Evolutionary conservation across 768 basidiomycete genomes (phyloP).

Genomic region (Leccinum incarnatum): DNA sequence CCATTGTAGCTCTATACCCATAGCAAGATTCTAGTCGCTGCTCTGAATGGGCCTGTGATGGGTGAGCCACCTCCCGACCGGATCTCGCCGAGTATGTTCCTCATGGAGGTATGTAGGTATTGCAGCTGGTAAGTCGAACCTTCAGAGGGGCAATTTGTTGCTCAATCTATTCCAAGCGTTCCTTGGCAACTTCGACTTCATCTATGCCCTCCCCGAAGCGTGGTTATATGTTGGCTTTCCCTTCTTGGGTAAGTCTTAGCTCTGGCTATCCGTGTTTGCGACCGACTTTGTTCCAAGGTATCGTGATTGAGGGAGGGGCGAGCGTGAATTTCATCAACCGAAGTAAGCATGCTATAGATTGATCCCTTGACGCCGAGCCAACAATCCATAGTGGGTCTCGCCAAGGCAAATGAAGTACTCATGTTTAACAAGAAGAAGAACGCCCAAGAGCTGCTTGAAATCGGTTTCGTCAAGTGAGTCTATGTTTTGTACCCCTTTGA

Average conservation of each 20-base stretch:
- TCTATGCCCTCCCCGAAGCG: slow-evolving; percentile 58
- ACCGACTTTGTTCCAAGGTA: slow-evolving; percentile 38
- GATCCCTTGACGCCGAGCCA: not conserved
- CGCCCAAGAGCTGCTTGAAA: slow-evolving; percentile 53
- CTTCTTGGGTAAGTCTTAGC: slow-evolving; percentile 45
- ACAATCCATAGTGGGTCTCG: slow-evolving; percentile 55
- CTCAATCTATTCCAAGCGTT: slow-evolving; percentile 41
- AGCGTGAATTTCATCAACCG: slow-evolving; percentile 67
- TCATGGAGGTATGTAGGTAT: slow-evolving; percentile 45
- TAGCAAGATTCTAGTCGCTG: slow-evolving; percentile 66
- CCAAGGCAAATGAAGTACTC: slow-evolving; percentile 68
- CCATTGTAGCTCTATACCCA: slow-evolving; percentile 58
- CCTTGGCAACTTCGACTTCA: slow-evolving; percentile 73
- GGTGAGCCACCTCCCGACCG: slow-evolving; percentile 37
- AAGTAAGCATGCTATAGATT: slow-evolving; percentile 39
- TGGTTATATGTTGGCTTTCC: slow-evolving; percentile 70
- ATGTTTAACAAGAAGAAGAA: slow-evolving; percentile 67
- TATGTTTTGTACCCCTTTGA: not conserved
- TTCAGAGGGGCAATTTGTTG: not conserved
- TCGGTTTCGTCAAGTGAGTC: slow-evolving; percentile 66
- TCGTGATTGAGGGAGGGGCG: slow-evolving; percentile 66
- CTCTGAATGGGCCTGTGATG: slow-evolving; percentile 73
- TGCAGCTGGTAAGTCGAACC: slow-evolving; percentile 47
- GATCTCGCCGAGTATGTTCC: not conserved
- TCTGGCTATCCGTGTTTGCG: not conserved